Base-by-base conservation (phyloP, 2,329 filamentous ascomycete genomes). In the Cladosporium sp. region DNA sequence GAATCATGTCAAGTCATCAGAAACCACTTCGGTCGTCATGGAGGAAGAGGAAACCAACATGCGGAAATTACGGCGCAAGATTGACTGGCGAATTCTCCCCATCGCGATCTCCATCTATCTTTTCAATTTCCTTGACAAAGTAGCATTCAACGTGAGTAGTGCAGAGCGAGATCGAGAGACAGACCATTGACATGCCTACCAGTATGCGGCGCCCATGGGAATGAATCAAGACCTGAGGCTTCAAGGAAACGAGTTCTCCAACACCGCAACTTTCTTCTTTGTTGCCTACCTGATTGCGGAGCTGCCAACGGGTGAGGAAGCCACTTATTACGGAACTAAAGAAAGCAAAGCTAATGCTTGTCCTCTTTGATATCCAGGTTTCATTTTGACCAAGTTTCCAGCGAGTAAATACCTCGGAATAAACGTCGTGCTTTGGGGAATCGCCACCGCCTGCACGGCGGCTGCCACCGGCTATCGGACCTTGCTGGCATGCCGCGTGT, bases 131-230 rank as follows among this genome's bases (percentile, higher is more conserved):
- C 69, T 83, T 38, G 81, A 84, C 69, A 84, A 84, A 66, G 78
- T 83, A 53, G 75, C 79, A 29, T 72, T 83, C 38, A 84, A 84
- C 58, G 79, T 82, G 45, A 60, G 76, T 67, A 30, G 8, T 22
- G 20, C 16, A 19, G 12, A 18, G 19, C 13, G 22, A 27, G 22
- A 4, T 9, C 22, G 22, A 9, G 9, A 9, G 22, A 9, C 22
- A 4, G 9, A 5, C 9, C 5, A 27, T 38, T 38, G 4, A 54
- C 13, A 13, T 25, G 12, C 38, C 50, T 43, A 12, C 13, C 62
- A 83, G 77, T 85, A 85, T 60, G 80, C 80, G 13, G 78, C 77
- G 52, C 80, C 85, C 43, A 86, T 85, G 82, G 80, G 81, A 2
- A 62, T 86, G 7, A 69, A 65, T 16, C 64, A 73, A 45, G 79